phyloP scores from a whole-genome alignment of 1,139 yeast genomes.

The Magnusiomyces magnusii region DNA sequence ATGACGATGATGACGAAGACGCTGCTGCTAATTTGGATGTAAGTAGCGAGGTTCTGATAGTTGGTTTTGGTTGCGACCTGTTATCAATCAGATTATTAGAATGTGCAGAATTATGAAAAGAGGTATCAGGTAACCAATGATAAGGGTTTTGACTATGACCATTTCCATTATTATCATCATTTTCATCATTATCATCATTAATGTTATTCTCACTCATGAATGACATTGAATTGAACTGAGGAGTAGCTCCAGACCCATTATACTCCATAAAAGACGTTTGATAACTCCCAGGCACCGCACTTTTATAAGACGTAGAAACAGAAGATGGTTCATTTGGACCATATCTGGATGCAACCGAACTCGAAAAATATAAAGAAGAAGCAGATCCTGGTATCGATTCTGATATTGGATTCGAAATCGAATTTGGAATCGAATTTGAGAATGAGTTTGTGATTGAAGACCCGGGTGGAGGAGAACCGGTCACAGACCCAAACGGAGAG shows the following conservation, averaged over 20 bases:
- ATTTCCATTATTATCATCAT: too few species aligned
- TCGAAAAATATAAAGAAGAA: constrained; percentile 14
- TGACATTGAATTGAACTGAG: background rate
- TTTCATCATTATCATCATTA: too few species aligned
- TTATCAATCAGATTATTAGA: background rate
- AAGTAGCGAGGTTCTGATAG: constrained; percentile 19
- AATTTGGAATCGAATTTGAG: background rate
- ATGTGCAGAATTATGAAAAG: constrained; percentile 5
- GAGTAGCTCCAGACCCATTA: constrained; percentile 5
- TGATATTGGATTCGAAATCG: background rate
- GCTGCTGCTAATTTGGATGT: constrained; percentile 22
- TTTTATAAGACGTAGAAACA: constrained; percentile 28
- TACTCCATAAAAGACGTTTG: constrained; percentile 14
- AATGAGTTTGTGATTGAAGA: background rate
- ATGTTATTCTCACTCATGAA: too few species aligned
- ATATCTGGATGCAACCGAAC: constrained; percentile 18
- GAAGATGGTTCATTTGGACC: constrained; percentile 30
- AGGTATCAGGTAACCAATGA: background rate
- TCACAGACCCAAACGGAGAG: too few species aligned
- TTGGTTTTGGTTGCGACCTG: constrained; percentile 7
- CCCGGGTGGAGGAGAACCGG: too few species aligned
- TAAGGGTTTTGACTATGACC: too few species aligned
- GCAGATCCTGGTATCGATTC: constrained; percentile 6
- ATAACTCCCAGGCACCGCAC: constrained; percentile 15
- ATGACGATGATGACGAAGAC: too few species aligned